Evolutionary conservation across 441 rosid species (phyloP).

Genomic region (Kokia cookei): DNA sequence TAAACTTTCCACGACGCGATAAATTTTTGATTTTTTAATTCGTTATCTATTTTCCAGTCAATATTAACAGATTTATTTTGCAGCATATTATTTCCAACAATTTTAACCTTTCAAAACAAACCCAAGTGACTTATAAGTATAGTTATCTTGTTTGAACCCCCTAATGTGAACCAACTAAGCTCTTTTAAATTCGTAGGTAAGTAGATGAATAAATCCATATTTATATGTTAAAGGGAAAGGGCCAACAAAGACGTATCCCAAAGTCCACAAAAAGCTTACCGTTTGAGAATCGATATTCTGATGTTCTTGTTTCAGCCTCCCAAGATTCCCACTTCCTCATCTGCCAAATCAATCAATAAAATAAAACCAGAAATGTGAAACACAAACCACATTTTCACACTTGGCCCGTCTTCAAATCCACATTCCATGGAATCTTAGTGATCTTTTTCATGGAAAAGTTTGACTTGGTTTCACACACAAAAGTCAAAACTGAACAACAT

Average conservation of each 20-base stretch:
- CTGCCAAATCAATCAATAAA: conserved; percentile 13
- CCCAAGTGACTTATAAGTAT: too few species aligned
- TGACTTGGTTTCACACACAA: background rate
- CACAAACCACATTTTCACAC: conserved; percentile 12
- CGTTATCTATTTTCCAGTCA: too few species aligned
- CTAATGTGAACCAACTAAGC: too few species aligned
- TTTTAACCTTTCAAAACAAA: too few species aligned
- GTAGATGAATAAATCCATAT: background rate
- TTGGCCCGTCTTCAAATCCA: background rate
- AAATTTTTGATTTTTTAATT: too few species aligned
- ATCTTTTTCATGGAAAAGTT: background rate
- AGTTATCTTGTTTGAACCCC: too few species aligned
- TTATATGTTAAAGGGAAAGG: background rate
- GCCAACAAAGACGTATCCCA: background rate
- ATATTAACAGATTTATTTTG: too few species aligned
- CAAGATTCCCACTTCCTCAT: conserved; percentile 60
- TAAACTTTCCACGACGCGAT: too few species aligned
- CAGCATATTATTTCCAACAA: too few species aligned
- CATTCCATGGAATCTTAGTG: background rate
- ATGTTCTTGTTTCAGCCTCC: conserved; percentile 61
- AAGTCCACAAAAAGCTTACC: conserved; percentile 19
- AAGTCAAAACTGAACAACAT: background rate
- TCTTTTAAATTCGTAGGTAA: background rate
- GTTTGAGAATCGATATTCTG: conserved; percentile 56
- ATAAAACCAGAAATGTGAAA: conserved; percentile 7